Conservation (phyloP, 805 yeast species). For the Ogataea populi-albae region DNA sequence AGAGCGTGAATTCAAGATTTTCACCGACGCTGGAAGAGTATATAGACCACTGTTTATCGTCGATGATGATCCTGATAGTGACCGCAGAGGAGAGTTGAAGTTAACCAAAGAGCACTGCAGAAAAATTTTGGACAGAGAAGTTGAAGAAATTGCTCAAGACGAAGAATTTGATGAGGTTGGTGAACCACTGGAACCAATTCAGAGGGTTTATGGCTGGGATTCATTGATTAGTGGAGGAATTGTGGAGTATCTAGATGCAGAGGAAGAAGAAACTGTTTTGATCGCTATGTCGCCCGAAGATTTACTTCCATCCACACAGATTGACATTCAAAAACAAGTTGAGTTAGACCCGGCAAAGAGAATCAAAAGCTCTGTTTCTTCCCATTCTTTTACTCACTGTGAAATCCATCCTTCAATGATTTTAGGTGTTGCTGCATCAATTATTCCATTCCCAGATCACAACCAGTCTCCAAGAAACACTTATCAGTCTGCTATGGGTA, state of each 20-base stretch:
- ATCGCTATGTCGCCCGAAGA: slow-evolving; percentile 99
- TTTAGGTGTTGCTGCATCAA: slow-evolving; percentile 96
- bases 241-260: slow-evolving; percentile 96
- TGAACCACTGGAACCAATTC: slow-evolving; percentile 42
- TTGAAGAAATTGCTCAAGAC: slow-evolving; percentile 54
- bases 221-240: slow-evolving; percentile 80
- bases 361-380: slow-evolving; percentile 56
- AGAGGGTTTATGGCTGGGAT: slow-evolving; percentile 69
- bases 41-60: slow-evolving; percentile 95
- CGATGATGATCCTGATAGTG: slow-evolving; percentile 74
- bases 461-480: slow-evolving; percentile 99
- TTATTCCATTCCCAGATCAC: slow-evolving; percentile 99
- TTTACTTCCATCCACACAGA: slow-evolving; percentile 55
- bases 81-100: slow-evolving; percentile 70
- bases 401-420: slow-evolving; percentile 99
- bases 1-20: slow-evolving; percentile 92
- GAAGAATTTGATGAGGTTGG: slow-evolving; percentile 44
- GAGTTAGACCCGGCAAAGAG: slow-evolving; percentile 77
- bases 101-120: slow-evolving; percentile 82
- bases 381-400: slow-evolving; percentile 93
- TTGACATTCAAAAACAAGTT: slow-evolving; percentile 37
- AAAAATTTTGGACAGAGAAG: slow-evolving; percentile 59
- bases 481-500: slow-evolving; percentile 99
- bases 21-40: slow-evolving; percentile 98
- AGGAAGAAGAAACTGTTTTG: slow-evolving; percentile 97